These are phyloP conservation scores for Coprinellus aureogranulatus DNA, from an alignment of 768 basidiomycete genomes.

Conservation along the genomic window DNA sequence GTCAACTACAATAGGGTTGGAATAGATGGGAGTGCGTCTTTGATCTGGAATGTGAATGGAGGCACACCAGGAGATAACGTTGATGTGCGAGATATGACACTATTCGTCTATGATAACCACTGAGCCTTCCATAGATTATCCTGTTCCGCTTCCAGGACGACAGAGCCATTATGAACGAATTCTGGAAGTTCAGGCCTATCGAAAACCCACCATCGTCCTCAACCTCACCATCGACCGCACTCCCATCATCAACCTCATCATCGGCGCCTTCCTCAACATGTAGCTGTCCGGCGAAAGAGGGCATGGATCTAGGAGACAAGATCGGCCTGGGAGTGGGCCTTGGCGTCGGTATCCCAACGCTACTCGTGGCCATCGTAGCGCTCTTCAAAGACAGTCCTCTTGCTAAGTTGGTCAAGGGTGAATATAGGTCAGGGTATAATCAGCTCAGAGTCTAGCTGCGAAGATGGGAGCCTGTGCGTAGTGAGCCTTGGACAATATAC, in stretches of 20 bases:
- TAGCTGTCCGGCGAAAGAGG: neutral
- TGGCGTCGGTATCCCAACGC: neutral
- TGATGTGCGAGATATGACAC: neutral
- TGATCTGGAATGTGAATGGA: neutral
- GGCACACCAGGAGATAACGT: neutral
- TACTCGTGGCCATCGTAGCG: neutral
- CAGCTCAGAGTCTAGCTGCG: too few species aligned
- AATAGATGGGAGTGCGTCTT: neutral
- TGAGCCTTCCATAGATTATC: neutral
- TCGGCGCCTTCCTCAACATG: neutral
- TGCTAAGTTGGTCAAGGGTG: too few species aligned
- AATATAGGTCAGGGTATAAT: too few species aligned
- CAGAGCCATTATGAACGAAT: neutral
- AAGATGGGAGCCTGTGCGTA: too few species aligned
- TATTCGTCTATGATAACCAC: neutral
- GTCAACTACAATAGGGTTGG: neutral
- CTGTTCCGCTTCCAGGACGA: neutral
- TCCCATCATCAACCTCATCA: neutral
- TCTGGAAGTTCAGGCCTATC: neutral
- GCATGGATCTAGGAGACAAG: slow-evolving; percentile 1
- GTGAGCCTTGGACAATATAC: too few species aligned
- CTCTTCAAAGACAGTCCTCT: too few species aligned
- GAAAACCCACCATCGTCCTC: neutral
- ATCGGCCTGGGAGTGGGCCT: neutral
- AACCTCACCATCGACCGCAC: neutral